A percentile compares a stretch with the other conserved stretches of the same genome.
Evolutionary conservation across 306 rosid species (phyloP).

Genomic region (Glycine tomentella): DNA sequence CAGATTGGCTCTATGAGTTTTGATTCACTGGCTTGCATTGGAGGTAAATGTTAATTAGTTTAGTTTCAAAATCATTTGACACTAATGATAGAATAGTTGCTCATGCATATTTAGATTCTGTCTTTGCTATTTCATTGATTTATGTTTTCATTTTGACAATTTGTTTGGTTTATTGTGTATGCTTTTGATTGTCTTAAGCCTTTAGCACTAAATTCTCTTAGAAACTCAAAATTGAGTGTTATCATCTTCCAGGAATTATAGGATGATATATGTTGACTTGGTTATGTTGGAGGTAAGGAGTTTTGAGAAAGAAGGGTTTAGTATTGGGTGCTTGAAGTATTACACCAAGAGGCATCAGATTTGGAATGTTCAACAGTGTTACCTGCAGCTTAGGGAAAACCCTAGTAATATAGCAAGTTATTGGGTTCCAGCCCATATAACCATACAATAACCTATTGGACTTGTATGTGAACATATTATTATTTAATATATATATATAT

Average conservation of each 20-base stretch:
- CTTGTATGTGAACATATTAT: too few species aligned
- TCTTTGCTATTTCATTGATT: slow-evolving; percentile 8
- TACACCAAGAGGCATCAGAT: too few species aligned
- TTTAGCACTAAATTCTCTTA: slow-evolving; percentile 23
- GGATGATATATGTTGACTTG: slow-evolving; percentile 29
- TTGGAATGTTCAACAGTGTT: too few species aligned
- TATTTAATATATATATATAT: too few species aligned
- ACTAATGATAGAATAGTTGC: slow-evolving; percentile 36
- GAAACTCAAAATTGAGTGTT: neutral
- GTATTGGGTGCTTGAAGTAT: too few species aligned
- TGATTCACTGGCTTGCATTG: slow-evolving; percentile 96
- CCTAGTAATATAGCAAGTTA: too few species aligned
- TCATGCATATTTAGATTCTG: slow-evolving; percentile 34
- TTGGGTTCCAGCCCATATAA: too few species aligned
- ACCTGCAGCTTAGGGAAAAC: too few species aligned
- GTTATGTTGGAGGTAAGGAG: too few species aligned
- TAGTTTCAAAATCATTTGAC: slow-evolving; percentile 42
- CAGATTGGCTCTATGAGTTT: slow-evolving; percentile 87
- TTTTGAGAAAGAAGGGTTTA: too few species aligned
- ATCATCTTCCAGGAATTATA: neutral
- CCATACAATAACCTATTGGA: too few species aligned
- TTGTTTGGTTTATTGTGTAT: slow-evolving; percentile 21
- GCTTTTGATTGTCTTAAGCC: slow-evolving; percentile 33
- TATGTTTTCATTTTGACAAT: slow-evolving; percentile 32
- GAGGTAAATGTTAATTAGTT: slow-evolving; percentile 68